These are phyloP conservation scores for Botrytis pseudocinerea DNA, from an alignment of 2,329 filamentous ascomycete species.

Conservation along the genomic window DNA sequence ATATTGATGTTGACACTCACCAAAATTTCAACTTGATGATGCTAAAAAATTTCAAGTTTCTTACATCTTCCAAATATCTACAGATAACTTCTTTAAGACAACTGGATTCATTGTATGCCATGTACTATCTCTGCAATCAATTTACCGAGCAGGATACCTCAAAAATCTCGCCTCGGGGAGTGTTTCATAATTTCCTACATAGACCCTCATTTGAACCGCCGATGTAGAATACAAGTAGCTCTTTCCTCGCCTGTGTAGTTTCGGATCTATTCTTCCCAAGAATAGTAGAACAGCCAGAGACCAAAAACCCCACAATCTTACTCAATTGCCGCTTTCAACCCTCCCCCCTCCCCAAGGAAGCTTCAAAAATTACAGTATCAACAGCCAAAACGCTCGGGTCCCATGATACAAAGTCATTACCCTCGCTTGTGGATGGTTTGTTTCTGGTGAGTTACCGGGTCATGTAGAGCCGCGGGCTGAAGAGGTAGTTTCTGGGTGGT, in stretches of 20 bases:
- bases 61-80: not conserved
- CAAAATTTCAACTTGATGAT: not conserved
- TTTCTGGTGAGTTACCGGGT: accelerated
- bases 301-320: too few relatives aligned
- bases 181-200: too few relatives aligned
- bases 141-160: not conserved
- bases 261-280: accelerated
- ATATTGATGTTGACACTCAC: not conserved
- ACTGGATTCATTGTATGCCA: accelerated
- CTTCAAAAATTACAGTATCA: too few relatives aligned
- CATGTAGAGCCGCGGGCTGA: accelerated
- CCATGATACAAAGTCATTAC: too few relatives aligned
- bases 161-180: not conserved
- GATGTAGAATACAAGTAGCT: not conserved
- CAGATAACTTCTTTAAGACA: not conserved
- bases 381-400: not conserved
- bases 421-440: not conserved
- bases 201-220: not conserved
- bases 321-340: not conserved
- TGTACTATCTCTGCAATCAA: not conserved
- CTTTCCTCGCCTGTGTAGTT: too few relatives aligned
- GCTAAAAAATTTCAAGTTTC: not conserved
- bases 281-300: not conserved
- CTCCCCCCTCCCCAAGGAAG: not conserved
- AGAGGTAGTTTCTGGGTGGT: too few relatives aligned